These are phyloP conservation scores for Spathaspora sp. DNA, from an alignment of 1,139 yeast species.

Conservation along the genomic window DNA sequence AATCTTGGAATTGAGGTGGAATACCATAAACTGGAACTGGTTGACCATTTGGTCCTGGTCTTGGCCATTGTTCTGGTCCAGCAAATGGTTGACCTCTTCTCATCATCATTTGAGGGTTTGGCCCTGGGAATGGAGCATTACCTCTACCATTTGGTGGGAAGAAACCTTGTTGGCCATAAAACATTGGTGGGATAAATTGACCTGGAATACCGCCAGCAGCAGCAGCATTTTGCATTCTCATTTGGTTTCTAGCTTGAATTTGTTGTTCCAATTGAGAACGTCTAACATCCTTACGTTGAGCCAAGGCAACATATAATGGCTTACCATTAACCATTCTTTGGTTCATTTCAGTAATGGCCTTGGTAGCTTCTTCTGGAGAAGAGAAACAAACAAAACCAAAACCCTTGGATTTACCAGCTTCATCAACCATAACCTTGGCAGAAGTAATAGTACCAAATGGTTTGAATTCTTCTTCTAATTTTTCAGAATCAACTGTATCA, in stretches of 20 bases:
- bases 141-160: slow-evolving; percentile 82
- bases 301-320: slow-evolving; percentile 98
- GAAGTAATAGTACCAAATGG: slow-evolving; percentile 95
- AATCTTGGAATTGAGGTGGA: slow-evolving; percentile 61
- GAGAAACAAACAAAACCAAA: slow-evolving; percentile 99
- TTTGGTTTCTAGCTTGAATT: slow-evolving; percentile 96
- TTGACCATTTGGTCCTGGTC: slow-evolving; percentile 76
- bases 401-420: slow-evolving; percentile 93
- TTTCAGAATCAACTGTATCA: slow-evolving; percentile 88
- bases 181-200: slow-evolving; percentile 94
- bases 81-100: slow-evolving; percentile 75
- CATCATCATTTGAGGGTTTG: slow-evolving; percentile 89
- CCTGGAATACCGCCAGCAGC: slow-evolving; percentile 89
- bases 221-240: slow-evolving; percentile 96
- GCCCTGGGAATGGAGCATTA: slow-evolving; percentile 76
- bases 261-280: slow-evolving; percentile 97
- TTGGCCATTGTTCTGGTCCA: slow-evolving; percentile 56
- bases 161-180: slow-evolving; percentile 86
- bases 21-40: slow-evolving; percentile 79
- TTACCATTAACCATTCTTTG: slow-evolving; percentile 94
- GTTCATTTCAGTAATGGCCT: slow-evolving; percentile 98
- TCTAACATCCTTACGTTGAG: slow-evolving; percentile 98
- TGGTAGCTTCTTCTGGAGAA: slow-evolving; percentile 97
- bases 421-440: slow-evolving; percentile 96
- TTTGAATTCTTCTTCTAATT: slow-evolving; percentile 87